Evolutionary conservation across 208 protist genomes (phyloP).

Genomic region (Porcisia deanei): DNA sequence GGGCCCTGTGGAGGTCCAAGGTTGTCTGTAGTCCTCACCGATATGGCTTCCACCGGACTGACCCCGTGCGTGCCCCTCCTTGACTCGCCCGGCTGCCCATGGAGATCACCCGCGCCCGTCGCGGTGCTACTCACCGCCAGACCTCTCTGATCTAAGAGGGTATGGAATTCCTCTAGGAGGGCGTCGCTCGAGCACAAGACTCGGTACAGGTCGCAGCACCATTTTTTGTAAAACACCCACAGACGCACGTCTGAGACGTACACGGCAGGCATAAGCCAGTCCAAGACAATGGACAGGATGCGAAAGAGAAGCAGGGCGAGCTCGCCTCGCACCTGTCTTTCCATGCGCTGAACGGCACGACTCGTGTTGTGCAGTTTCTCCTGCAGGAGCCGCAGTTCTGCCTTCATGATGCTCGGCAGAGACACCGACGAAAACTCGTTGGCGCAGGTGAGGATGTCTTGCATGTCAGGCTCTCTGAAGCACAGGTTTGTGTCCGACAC

Average conservation of each 20-base stretch:
- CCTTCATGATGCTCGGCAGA: constrained; percentile 28
- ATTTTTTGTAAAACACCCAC: constrained; percentile 81
- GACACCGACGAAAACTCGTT: constrained; percentile 32
- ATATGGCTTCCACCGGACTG: not conserved
- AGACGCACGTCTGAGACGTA: constrained; percentile 52
- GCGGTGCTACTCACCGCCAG: constrained; percentile 13
- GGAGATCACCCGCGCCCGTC: not conserved
- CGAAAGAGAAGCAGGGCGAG: constrained; percentile 76
- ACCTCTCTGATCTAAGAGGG: constrained; percentile 38
- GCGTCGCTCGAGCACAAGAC: constrained; percentile 60
- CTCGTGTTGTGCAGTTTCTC: constrained; percentile 17
- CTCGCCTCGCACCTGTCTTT: constrained; percentile 69
- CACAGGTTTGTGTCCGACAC: not conserved
- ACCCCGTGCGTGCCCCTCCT: not conserved
- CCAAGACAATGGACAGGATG: constrained; percentile 67
- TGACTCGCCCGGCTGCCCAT: not conserved
- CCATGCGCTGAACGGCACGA: constrained; percentile 24
- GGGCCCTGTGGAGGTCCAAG: not conserved
- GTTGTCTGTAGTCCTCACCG: not conserved
- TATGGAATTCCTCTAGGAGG: constrained; percentile 60
- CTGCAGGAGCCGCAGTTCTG: constrained; percentile 30
- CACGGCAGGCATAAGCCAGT: constrained; percentile 81
- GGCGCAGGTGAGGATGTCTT: constrained; percentile 26
- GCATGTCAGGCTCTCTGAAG: constrained; percentile 14
- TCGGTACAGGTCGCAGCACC: constrained; percentile 81